Conservation (phyloP, 768 basidiomycete species). For the Lactifluus rugatus region DNA sequence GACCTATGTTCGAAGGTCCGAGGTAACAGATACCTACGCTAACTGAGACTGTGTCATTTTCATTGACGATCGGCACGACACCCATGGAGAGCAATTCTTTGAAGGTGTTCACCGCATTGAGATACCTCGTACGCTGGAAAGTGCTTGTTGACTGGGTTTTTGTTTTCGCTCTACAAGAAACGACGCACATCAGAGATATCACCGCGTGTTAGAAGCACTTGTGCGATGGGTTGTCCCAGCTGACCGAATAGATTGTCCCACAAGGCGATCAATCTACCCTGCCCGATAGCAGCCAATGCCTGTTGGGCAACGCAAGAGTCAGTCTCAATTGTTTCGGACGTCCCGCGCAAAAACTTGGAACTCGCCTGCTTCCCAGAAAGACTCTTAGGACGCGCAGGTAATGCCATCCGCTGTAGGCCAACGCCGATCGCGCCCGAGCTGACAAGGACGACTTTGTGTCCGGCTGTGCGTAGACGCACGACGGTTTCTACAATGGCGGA, state of each 20-base stretch:
- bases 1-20: neutral
- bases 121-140: slow-evolving; percentile 77
- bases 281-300: slow-evolving; percentile 95
- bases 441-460: slow-evolving; percentile 92
- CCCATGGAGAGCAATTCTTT: slow-evolving; percentile 88
- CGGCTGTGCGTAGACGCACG: slow-evolving; percentile 59
- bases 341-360: neutral
- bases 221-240: slow-evolving; percentile 90
- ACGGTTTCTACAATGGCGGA: slow-evolving; percentile 92
- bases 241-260: slow-evolving; percentile 97
- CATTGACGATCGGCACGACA: slow-evolving; percentile 96
- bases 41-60: slow-evolving; percentile 97
- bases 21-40: slow-evolving; percentile 49
- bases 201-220: slow-evolving; percentile 86
- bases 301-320: slow-evolving; percentile 24
- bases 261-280: slow-evolving; percentile 89
- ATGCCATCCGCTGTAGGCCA: slow-evolving; percentile 83
- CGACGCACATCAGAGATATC: slow-evolving; percentile 89
- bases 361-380: slow-evolving; percentile 86
- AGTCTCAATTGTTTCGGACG: neutral
- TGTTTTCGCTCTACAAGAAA: neutral
- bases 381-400: slow-evolving; percentile 70
- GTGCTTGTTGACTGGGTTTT: neutral
- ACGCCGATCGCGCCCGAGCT: slow-evolving; percentile 98
- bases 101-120: slow-evolving; percentile 95